Evolutionary conservation across 1,139 yeast species (phyloP), one percentile per base, ranked within the genome.

Genomic region (Candida glucosophila): DNA sequence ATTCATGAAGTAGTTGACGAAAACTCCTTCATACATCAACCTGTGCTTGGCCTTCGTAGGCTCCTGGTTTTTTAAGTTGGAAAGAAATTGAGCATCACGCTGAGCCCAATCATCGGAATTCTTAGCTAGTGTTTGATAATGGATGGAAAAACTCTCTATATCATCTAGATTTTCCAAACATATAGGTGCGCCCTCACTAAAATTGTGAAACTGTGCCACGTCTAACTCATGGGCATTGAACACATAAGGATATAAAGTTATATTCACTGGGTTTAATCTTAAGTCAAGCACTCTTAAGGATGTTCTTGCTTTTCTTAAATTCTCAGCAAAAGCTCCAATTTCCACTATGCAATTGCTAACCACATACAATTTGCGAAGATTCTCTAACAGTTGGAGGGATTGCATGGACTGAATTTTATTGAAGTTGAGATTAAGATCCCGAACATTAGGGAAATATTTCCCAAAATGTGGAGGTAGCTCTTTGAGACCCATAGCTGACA

Each of bases 191-290:
- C 31, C 29, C 13, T 30, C 24, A 16, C 32, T 20, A 6, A 28
- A 24, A n/a, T n/a, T n/a, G 21, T 29, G 34, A 19, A 31, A 39
- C 16, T 32, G 22, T 11, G 44, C 41, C 23, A 40, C 38, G 14
- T 54, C 60, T 12, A 55, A 37, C 33, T 67, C 73, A 11, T 61
- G 55, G 3, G 69, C 66, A 33, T 60, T 62, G 43, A 71, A 71
- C 2, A 72, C 68, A 39, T 57, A 69, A 1, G 77, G 75, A 40
- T 73, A 72, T 23, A 68, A 53, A 9, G 58, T 63, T 19, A 51
- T 47, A 22, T 64, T 71, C 21, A 70, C 38, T 6, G 73, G 66
- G 36, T 73, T 73, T 30, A 70, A 61, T 27, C 78, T 50, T 23
- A 69, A 36, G 41, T 73, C 79, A 12, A 73, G 40, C 7, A 56